Evolutionary conservation across 805 yeast genomes (phyloP).

Genomic region (Zygosaccharomyces lentus): DNA sequence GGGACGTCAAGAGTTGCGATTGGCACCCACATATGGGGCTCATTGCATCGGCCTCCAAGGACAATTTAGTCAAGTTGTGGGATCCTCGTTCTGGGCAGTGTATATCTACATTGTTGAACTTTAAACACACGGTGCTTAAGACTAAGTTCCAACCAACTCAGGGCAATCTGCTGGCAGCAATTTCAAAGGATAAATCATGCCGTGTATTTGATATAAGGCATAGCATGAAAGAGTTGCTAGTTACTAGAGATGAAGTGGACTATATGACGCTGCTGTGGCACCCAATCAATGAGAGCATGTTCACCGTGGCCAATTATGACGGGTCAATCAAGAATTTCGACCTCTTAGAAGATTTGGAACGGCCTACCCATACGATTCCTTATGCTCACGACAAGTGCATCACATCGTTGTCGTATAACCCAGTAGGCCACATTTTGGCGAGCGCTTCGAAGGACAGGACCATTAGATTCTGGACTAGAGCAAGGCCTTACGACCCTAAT

Average conservation of each 20-base stretch:
- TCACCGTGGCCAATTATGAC: slow-evolving; percentile 84
- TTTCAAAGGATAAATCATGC: slow-evolving; percentile 84
- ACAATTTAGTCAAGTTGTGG: slow-evolving; percentile 90
- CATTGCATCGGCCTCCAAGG: slow-evolving; percentile 91
- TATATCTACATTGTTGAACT: slow-evolving; percentile 79
- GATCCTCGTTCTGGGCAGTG: slow-evolving; percentile 82
- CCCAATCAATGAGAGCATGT: slow-evolving; percentile 73
- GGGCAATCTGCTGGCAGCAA: slow-evolving; percentile 79
- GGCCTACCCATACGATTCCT: slow-evolving; percentile 62
- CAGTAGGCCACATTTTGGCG: slow-evolving; percentile 84
- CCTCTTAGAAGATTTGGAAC: slow-evolving; percentile 36
- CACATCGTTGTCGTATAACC: slow-evolving; percentile 87
- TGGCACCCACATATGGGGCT: slow-evolving; percentile 93
- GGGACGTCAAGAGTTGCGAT: slow-evolving; percentile 97
- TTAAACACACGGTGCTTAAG: slow-evolving; percentile 88
- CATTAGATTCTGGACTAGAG: slow-evolving; percentile 90
- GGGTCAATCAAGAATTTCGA: slow-evolving; percentile 79
- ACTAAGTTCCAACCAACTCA: slow-evolving; percentile 74
- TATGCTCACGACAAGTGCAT: slow-evolving; percentile 93
- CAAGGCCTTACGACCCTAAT: slow-evolving; percentile 83
- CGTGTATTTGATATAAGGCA: slow-evolving; percentile 78
- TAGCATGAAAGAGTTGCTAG: slow-evolving; percentile 69
- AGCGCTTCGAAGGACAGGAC: slow-evolving; percentile 93
- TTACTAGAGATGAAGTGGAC: slow-evolving; percentile 79
- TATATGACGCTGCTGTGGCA: slow-evolving; percentile 88